Percentiles rank a stretch among this genome's conserved stretches.
Evolutionary conservation across 2,329 filamentous ascomycete species (phyloP).

Genomic region (Talaromyces sp.): DNA sequence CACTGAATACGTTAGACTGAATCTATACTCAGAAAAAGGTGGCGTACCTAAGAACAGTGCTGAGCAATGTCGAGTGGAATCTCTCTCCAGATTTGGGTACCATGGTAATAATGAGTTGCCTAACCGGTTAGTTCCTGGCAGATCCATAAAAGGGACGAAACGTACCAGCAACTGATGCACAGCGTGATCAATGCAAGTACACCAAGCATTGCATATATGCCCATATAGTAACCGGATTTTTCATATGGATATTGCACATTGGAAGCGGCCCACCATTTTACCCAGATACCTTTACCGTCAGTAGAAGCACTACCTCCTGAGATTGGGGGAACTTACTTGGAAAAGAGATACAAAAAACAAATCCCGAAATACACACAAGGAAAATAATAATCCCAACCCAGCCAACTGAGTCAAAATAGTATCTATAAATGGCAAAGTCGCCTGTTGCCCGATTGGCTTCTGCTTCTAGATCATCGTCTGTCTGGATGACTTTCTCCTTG

Average conservation of each 20-base stretch:
- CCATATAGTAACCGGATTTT: constrained; percentile 38
- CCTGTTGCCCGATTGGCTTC: constrained; percentile 36
- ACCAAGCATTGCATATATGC: constrained; percentile 43
- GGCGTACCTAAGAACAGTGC: constrained; percentile 48
- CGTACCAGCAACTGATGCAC: constrained; percentile 38
- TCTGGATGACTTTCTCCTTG: constrained; percentile 16
- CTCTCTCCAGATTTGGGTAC: constrained; percentile 53
- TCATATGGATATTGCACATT: constrained; percentile 37
- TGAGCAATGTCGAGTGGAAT: constrained; percentile 51
- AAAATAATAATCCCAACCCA: constrained; percentile 37
- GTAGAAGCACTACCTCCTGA: neutral
- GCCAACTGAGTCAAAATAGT: constrained; percentile 42
- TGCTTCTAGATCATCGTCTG: constrained; percentile 26
- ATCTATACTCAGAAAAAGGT: neutral
- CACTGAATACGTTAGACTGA: constrained; percentile 26
- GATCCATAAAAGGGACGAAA: neutral
- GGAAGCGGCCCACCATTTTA: constrained; percentile 43
- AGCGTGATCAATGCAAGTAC: constrained; percentile 38
- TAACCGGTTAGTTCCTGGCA: constrained; percentile 21
- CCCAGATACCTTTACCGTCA: constrained; percentile 36
- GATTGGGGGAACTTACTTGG: constrained; percentile 31
- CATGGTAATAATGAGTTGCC: constrained; percentile 55
- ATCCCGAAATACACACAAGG: constrained; percentile 37
- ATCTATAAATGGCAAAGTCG: constrained; percentile 45
- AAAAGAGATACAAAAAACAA: constrained; percentile 44